Conservation (phyloP, 176 grass and related monocot genomes). For the Aegilops umbellulata region DNA sequence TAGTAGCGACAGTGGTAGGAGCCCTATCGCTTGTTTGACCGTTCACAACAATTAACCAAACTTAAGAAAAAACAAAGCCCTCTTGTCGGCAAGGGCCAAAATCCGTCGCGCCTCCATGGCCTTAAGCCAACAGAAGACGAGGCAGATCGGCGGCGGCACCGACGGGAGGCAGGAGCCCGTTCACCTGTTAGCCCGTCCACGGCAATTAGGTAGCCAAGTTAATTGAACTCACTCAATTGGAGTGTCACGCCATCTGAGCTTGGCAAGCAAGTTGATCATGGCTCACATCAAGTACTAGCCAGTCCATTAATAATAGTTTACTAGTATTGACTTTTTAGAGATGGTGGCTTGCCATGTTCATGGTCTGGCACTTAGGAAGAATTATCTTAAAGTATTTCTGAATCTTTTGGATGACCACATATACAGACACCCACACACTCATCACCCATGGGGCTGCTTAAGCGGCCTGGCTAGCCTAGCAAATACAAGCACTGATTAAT, state of each 20-base stretch:
- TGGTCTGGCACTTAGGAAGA: background rate
- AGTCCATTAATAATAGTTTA: background rate
- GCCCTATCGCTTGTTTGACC: too few relatives aligned
- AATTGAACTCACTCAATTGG: background rate
- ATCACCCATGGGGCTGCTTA: background rate
- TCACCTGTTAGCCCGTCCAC: too few relatives aligned
- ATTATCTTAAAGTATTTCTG: background rate
- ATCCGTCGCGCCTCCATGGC: too few relatives aligned
- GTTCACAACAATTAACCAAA: too few relatives aligned
- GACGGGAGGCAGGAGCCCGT: too few relatives aligned
- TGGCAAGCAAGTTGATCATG: background rate
- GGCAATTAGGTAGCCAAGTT: background rate
- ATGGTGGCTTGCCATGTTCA: conserved; percentile 6
- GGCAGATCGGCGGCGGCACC: too few relatives aligned
- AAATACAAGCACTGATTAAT: conserved; percentile 13
- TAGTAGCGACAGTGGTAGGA: too few relatives aligned
- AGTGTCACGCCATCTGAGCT: background rate
- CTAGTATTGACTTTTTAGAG: conserved; percentile 3
- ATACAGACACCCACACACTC: background rate
- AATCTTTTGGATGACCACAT: background rate
- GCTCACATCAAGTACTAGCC: background rate
- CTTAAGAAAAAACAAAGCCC: too few relatives aligned
- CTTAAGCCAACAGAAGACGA: too few relatives aligned
- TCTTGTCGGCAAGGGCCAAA: too few relatives aligned
- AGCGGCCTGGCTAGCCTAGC: background rate